Evolutionary conservation across 176 grass and related monocot genomes (phyloP), one percentile per base, ranked within the genome.

Genomic region (Chloris gayana): DNA sequence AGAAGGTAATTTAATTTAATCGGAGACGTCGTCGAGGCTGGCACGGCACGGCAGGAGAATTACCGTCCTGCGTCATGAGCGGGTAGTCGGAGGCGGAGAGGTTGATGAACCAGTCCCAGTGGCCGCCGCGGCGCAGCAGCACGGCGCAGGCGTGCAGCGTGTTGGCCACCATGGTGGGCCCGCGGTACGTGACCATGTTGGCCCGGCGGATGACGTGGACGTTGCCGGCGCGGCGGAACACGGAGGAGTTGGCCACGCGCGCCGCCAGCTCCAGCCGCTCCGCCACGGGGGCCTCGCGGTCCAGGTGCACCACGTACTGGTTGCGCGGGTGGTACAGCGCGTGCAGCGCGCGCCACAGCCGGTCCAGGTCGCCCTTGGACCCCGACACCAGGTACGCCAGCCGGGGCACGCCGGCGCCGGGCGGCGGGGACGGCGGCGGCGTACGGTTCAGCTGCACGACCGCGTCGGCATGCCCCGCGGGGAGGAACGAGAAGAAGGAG

Each of bases 51-150:
- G 1, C 17, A 65, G 76, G 66, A n/a, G n/a, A n/a, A n/a, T n/a
- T 54, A 98, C 95, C 95, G 85, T 94, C 95, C 46, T 93, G 90
- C 1, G 95, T 87, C 83, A 94, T 87, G 57, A 98, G 90, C 17
- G 95, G 95, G 85, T 98, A 98, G 72, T 94, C 92, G 1, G 95
- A 95, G 30, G 92, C 95, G 35, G 92, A 94, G 81, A 98, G 95
- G 77, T 98, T 98, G 83, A 98, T 98, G 80, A 95, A 98, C 92
- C 95, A 98, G 80, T 98, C 95, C 95, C 95, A 98, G 18, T 75
- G 26, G 22, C 79, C 84, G 70, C 84, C 88, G 47, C 85, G 85
- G 39, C 88, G 89, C 67, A 95, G 92, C 22, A 99, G 92, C 32
- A 99, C 59, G 41, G 96, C 96, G 53, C 90, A 93, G 30, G 96